Conservation (phyloP, 345 rosid genomes). For the Eucalyptus pauciflora region DNA sequence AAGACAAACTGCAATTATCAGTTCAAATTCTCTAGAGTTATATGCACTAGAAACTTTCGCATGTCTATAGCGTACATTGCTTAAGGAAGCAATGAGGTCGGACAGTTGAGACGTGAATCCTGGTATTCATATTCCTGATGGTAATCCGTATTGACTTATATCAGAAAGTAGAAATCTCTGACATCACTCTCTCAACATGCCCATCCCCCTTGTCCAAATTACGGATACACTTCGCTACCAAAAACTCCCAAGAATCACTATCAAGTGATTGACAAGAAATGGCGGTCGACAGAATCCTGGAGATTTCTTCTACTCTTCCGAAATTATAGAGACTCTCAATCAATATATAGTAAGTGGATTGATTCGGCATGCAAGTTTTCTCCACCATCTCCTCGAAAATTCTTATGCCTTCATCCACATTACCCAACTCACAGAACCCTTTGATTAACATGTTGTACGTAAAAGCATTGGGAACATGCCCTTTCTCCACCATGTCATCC, state of each 20-base stretch:
- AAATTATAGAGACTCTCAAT: slow-evolving; percentile 28
- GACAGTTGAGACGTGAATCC: neutral
- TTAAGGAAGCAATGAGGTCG: neutral
- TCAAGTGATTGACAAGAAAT: slow-evolving; percentile 35
- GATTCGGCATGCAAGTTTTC: slow-evolving; percentile 52
- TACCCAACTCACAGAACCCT: slow-evolving; percentile 61
- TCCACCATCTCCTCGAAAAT: slow-evolving; percentile 75
- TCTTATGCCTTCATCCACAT: slow-evolving; percentile 51
- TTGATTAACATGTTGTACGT: slow-evolving; percentile 61
- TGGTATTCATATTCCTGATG: neutral
- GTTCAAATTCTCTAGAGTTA: neutral
- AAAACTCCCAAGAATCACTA: slow-evolving; percentile 45
- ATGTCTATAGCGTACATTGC: neutral
- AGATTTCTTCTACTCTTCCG: slow-evolving; percentile 38
- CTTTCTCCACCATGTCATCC: slow-evolving; percentile 89
- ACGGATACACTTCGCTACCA: slow-evolving; percentile 24
- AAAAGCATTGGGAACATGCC: slow-evolving; percentile 61
- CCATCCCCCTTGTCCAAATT: slow-evolving; percentile 21
- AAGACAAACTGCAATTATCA: neutral
- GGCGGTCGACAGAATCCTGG: slow-evolving; percentile 34
- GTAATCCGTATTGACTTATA: neutral
- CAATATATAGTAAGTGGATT: slow-evolving; percentile 35
- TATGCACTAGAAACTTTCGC: neutral
- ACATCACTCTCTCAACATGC: slow-evolving; percentile 21
- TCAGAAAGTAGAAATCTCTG: neutral